Percentiles rank a stretch among this genome's conserved stretches.
Conservation (phyloP, 257 asterid species). For the Paraleonurus japonicus region DNA sequence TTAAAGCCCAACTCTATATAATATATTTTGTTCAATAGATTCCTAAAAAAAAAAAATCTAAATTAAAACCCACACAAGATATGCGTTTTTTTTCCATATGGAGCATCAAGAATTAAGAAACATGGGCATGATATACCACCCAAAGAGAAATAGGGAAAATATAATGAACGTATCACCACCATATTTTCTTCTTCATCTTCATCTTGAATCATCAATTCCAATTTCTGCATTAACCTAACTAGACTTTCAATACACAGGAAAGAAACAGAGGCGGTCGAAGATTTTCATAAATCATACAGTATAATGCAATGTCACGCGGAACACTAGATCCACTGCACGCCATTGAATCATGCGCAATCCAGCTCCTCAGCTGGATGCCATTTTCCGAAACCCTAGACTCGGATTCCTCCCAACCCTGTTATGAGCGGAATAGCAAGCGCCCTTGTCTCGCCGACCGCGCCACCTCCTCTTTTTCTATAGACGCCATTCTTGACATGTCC, state of each 20-base stretch:
- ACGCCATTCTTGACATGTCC: slow-evolving; percentile 76
- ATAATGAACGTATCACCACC: not conserved
- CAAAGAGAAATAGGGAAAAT: too few relatives aligned
- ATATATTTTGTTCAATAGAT: too few relatives aligned
- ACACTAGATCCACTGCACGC: slow-evolving; percentile 53
- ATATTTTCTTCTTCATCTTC: not conserved
- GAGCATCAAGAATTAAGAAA: too few relatives aligned
- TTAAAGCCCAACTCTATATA: too few relatives aligned
- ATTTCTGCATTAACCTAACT: too few relatives aligned
- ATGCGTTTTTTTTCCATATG: too few relatives aligned
- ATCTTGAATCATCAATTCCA: not conserved
- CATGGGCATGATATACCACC: too few relatives aligned
- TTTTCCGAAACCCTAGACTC: slow-evolving; percentile 52
- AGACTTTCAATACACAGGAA: not conserved
- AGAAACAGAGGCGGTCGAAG: not conserved
- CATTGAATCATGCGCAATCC: slow-evolving; percentile 69
- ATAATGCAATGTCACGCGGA: slow-evolving; percentile 52
- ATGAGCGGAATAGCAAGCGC: slow-evolving; percentile 62
- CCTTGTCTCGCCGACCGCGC: slow-evolving; percentile 82
- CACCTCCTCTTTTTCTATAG: slow-evolving; percentile 71
- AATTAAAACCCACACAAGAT: too few relatives aligned
- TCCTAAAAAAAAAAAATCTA: too few relatives aligned
- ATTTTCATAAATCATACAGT: not conserved
- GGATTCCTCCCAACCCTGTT: slow-evolving; percentile 49
- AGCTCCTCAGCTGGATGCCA: slow-evolving; percentile 48